Conservation (phyloP, 768 basidiomycete genomes). For the Paxillus ammoniavirescens region DNA sequence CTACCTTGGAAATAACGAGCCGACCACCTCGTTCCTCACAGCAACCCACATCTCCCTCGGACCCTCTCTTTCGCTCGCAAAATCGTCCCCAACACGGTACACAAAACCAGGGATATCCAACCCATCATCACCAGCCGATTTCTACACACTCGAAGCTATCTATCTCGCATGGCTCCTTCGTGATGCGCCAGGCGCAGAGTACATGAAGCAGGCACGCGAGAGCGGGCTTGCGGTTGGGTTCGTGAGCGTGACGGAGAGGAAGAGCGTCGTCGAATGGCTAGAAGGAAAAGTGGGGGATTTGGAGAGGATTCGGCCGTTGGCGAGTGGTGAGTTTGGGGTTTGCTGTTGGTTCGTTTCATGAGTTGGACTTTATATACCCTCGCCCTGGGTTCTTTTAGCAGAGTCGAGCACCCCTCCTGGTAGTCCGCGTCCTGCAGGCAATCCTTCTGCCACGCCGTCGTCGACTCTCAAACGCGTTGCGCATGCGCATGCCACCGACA, state of each 20-base stretch:
- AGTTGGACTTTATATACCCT: neutral
- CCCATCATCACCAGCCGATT: constrained; percentile 40
- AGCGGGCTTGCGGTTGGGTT: constrained; percentile 69
- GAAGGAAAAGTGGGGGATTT: constrained; percentile 46
- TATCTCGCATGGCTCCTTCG: constrained; percentile 81
- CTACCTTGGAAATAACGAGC: constrained; percentile 38
- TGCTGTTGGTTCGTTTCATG: neutral
- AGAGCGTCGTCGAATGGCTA: constrained; percentile 83
- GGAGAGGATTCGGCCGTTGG: constrained; percentile 24
- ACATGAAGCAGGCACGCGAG: constrained; percentile 83
- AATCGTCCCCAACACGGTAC: constrained; percentile 76
- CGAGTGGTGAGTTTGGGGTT: constrained; percentile 16
- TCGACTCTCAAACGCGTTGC: constrained; percentile 21
- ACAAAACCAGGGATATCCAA: constrained; percentile 53
- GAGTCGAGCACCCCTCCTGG: constrained; percentile 66
- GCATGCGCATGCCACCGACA: constrained; percentile 23
- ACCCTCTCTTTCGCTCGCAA: constrained; percentile 54
- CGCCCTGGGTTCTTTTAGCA: constrained; percentile 1
- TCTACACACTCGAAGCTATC: constrained; percentile 78
- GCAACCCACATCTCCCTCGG: constrained; percentile 68
- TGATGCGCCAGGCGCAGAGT: constrained; percentile 77
- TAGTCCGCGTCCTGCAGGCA: constrained; percentile 37
- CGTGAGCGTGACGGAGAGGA: constrained; percentile 86
- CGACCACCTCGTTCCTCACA: constrained; percentile 46
- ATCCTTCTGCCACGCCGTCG: constrained; percentile 15